Base-by-base conservation (phyloP, 495 filamentous ascomycete genomes). In the Amorphotheca resinae region DNA sequence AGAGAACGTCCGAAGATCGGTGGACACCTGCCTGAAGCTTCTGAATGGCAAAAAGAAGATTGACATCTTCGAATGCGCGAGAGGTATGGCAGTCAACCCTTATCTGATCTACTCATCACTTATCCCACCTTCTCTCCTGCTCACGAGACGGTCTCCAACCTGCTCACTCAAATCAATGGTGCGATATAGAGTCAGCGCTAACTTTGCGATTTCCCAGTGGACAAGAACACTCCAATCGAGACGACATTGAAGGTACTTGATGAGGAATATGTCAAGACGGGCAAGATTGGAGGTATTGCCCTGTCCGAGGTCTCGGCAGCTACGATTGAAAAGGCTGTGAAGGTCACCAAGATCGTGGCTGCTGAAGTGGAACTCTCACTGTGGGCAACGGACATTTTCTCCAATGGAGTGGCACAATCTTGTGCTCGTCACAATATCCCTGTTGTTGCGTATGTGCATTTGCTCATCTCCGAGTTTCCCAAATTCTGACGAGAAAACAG, bases 321-420 rank as follows among this genome's bases (percentile, higher is more conserved):
- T 30, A 87, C 84, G 1, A 85, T 95, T 53, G 69, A 81, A 26
- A 67, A 76, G 48, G 87, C 87, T 44, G 70, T 66, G 26, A 79
- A 79, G 49, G 59, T 82, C 21, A 69, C 76, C 37, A 80, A 80
- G 40, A 80, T 95, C 50, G 70, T 68, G 1, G 73, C 72, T 2
- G 82, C 88, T 16, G 87, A 95, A 59, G 76, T 82, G 17, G 87
- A 95, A 62, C 63, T 93, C 45, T 83, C 77, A 6, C 54, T 95
- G 31, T 87, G 69, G 55, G 58, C 69, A 3, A 74, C 74, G 9
- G 72, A 80, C n/a, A 76, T 80, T 31, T 59, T 89, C 9, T 59
- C 72, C 4, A 89, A 95, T 54, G 85, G 80, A 14, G 70, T 93
- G 14, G 82, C 80, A 3, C 63, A 65, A 22, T 70, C 77, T 1